phyloP scores from a whole-genome alignment of 306 rosid species.

The Prunus mume region DNA sequence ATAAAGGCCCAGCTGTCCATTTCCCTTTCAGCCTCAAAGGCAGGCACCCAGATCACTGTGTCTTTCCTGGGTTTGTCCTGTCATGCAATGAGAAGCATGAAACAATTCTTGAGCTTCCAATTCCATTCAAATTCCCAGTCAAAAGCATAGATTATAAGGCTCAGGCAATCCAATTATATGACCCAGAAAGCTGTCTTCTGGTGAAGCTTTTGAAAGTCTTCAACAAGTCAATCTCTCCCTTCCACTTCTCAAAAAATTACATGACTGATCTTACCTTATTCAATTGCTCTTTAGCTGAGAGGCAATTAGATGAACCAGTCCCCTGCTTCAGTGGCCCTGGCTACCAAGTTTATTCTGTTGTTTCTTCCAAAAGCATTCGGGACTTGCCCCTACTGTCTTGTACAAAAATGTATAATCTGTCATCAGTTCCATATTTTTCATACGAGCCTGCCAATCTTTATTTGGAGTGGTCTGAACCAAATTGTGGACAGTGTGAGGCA shows the following conservation, averaged over 20 bases:
- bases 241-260: background rate
- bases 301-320: rapidly evolving
- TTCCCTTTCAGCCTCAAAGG: conserved; percentile 39
- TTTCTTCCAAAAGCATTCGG: rapidly evolving
- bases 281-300: conserved; percentile 23
- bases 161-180: conserved; percentile 22
- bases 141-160: conserved; percentile 23
- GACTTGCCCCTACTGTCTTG: conserved; percentile 3
- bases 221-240: conserved; percentile 13
- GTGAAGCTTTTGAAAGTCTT: conserved; percentile 7
- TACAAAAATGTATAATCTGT: conserved; percentile 16
- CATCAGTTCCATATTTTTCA: background rate
- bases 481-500: conserved; percentile 26
- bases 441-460: background rate
- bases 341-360: background rate
- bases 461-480: conserved; percentile 30
- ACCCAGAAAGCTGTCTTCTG: conserved; percentile 7
- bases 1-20: background rate
- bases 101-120: conserved; percentile 26
- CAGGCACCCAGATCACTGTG: conserved; percentile 13
- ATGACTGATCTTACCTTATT: background rate
- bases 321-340: conserved; percentile 12
- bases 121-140: conserved; percentile 17
- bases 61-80: conserved; percentile 32
- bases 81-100: conserved; percentile 21